Evolutionary conservation across 2,329 filamentous ascomycete genomes (phyloP).

Genomic region (Venturiaceae sp.): DNA sequence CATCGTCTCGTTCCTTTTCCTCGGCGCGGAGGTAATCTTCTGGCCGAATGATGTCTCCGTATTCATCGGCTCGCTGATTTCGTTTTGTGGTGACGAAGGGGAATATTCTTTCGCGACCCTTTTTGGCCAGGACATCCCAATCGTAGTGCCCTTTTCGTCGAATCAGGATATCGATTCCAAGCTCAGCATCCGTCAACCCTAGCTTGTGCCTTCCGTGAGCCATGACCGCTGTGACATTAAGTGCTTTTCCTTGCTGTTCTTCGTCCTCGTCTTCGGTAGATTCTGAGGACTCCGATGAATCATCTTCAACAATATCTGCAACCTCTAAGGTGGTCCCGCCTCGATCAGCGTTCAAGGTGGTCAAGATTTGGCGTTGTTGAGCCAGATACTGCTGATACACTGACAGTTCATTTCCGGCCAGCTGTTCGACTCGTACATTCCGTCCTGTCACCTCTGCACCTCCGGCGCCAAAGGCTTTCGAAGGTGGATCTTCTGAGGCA

Average conservation of each 20-base stretch:
- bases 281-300: constrained; percentile 65
- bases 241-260: constrained; percentile 81
- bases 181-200: constrained; percentile 76
- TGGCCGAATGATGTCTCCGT: constrained; percentile 84
- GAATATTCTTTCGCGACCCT: constrained; percentile 85
- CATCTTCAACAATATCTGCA: constrained; percentile 70
- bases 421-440: constrained; percentile 43
- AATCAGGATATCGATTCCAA: constrained; percentile 83
- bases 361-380: constrained; percentile 77
- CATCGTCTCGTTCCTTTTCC: constrained; percentile 70
- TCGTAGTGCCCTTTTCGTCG: constrained; percentile 88
- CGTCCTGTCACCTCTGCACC: constrained; percentile 29
- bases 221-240: constrained; percentile 80
- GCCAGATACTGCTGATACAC: constrained; percentile 90
- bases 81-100: constrained; percentile 66
- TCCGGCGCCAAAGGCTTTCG: constrained; percentile 54
- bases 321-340: constrained; percentile 55
- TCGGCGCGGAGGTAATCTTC: constrained; percentile 92
- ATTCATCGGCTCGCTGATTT: constrained; percentile 69
- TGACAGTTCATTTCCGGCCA: constrained; percentile 66
- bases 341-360: constrained; percentile 64
- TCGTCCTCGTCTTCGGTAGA: constrained; percentile 69
- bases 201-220: constrained; percentile 81
- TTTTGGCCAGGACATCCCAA: constrained; percentile 84
- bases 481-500: constrained; percentile 44